Evolutionary conservation across 768 basidiomycete species (phyloP), one percentile per base, ranked within the genome.

Genomic region (Suillus lakei): DNA sequence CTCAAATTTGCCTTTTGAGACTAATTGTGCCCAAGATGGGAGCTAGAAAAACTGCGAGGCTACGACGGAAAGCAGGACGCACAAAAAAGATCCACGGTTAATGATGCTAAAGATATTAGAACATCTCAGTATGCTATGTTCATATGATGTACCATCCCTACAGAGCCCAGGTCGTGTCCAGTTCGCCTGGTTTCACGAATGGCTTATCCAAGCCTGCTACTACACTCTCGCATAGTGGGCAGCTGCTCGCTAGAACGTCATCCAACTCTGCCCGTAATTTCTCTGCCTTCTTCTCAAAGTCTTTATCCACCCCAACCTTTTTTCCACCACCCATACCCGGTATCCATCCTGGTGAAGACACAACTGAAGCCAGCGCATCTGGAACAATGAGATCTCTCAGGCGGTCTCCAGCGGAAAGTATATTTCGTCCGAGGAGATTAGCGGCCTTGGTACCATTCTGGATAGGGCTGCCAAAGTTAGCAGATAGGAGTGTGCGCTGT

Each of bases 221-320:
- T 21, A 96, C 91, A 67, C 90, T 90, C 74, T 99, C 98, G 76
- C 98, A 99, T 64, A 98, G 78, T 36, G 96, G 96, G 80, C 98
- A 99, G 65, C 85, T 93, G 69, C 91, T 90, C 21, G 96, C 91
- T 46, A 99, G 81, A 66, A 98, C 75, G 61, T 95, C 92, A 70
- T 99, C 98, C 73, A 99, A 76, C 80, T 98, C 95, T 48, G 83
- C 84, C 69, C 92, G 83, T 75, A 98, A 71, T 75, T 85, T 89
- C 77, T 94, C 93, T 55, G 82, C 79, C 76, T 87, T 89, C 73
- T 84, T 87, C 65, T 84, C 85, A 43, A 81, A 84, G 67, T 87
- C 86, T 48, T 79, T 78, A 66, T 74, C 79, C 36, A 75, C 68
- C 43, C 81, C 80, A 59, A 76, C 81, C 71, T 83, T 82, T 61